These are phyloP conservation scores for Closterium sp. DNA, from an alignment of 139 green algal species.

Conservation along the genomic window DNA sequence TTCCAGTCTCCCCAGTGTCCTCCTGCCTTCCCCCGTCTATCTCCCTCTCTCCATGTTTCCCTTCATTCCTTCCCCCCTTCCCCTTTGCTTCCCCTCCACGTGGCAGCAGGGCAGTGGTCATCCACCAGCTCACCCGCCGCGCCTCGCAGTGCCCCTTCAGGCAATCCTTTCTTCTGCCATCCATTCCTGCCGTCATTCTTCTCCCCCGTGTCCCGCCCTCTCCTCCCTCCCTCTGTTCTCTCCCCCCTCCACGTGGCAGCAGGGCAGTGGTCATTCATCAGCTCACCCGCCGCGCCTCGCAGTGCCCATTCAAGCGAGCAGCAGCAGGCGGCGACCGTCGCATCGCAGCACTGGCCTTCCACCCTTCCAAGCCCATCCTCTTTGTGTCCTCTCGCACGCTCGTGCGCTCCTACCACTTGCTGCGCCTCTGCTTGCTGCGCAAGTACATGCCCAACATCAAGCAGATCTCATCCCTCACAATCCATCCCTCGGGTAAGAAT, in stretches of 20 bases:
- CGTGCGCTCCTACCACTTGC: constrained; percentile 91
- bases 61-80: not conserved
- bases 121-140: not conserved
- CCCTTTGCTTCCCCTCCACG: not conserved
- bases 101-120: too few species aligned
- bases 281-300: constrained; percentile 71
- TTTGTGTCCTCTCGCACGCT: constrained; percentile 81
- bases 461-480: constrained; percentile 73
- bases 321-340: constrained; percentile 66
- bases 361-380: constrained; percentile 88
- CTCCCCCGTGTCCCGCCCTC: not conserved
- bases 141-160: not conserved
- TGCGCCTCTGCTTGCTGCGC: constrained; percentile 79
- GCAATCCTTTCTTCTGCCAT: too few species aligned
- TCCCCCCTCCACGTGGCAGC: constrained; percentile 7
- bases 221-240: not conserved
- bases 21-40: not conserved
- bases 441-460: constrained; percentile 82
- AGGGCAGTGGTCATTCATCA: constrained; percentile 89
- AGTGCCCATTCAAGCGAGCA: constrained; percentile 90
- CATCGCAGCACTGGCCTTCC: constrained; percentile 80
- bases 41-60: not conserved
- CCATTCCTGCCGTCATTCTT: too few species aligned
- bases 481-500: constrained; percentile 84
- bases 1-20: not conserved